Evolutionary conservation across 768 basidiomycete species (phyloP), one percentile per base, ranked within the genome.

Genomic region (Podaxis sp.): DNA sequence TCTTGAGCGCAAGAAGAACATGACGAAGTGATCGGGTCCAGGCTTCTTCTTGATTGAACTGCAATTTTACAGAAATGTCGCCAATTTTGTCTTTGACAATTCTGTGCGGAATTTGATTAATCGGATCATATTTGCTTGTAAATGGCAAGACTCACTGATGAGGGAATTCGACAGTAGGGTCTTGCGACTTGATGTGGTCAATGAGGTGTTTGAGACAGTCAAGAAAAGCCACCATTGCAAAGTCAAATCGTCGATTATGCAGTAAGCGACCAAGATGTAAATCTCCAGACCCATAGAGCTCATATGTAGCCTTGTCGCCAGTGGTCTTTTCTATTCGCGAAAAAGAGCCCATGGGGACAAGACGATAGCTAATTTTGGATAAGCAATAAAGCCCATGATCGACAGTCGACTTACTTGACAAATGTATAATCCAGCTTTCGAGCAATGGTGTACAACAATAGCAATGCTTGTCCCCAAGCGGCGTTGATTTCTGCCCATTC

Each of bases 401-500:
- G 49, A 58, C 49, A 33, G 38, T 56, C 20, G 56, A 68, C 87
- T 67, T 75, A 95, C 95, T 87, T 86, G 70, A 90, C 88, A 68
- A 97, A 98, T 3, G 85, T 86, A 70, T 88, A 93, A 65, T 94
- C 95, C 13, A 97, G 85, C 75, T 98, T 99, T 60, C 90, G 83
- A 11, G 94, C 94, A 54, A 99, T 86, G 6, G 94, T 94, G 70
- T 96, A 92, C 38, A 98, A 77, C 60, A 99, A 80, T 17, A 99
- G 81, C n/a, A 96, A 79, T 0, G 96, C 93, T 71, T 97, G 90
- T 1, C 97, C 97, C 95, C 96, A 97, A 17, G 97, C 97, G 11
- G 97, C 97, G 71, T 99, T 99, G 73, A 99, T 95, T 76, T 99
- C 97, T 2, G 93, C 86, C 96, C 96, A 99, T 71, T 99, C 97